phyloP scores from a whole-genome alignment of 257 asterid genomes.

The Schizonepeta tenuifolia region DNA sequence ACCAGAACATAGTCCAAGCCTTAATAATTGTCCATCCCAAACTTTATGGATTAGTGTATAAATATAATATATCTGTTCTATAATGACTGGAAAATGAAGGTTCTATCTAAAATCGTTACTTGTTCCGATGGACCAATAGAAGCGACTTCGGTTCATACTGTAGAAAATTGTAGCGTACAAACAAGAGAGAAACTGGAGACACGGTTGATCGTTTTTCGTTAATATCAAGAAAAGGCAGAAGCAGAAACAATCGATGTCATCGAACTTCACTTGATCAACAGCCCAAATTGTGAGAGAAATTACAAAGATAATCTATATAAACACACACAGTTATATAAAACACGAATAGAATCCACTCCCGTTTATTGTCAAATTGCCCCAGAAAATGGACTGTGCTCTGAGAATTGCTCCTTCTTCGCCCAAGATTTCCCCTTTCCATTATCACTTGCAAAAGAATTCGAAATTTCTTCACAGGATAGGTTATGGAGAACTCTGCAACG shows the following conservation, averaged over 20 bases:
- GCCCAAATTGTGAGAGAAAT: neutral
- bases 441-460: conserved; percentile 32
- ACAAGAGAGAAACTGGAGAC: conserved; percentile 9
- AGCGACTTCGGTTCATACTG: conserved; percentile 16
- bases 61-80: no score
- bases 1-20: no score
- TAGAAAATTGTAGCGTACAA: neutral
- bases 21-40: no score
- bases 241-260: conserved; percentile 24
- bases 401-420: conserved; percentile 39
- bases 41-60: no score
- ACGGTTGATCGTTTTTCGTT: conserved; percentile 22
- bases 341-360: neutral
- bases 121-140: neutral
- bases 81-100: neutral
- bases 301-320: neutral
- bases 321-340: neutral
- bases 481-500: conserved; percentile 28
- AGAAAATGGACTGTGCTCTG: conserved; percentile 42
- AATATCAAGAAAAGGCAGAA: conserved; percentile 27
- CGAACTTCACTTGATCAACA: conserved; percentile 9
- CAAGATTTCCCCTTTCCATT: conserved; percentile 29
- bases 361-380: conserved; percentile 8
- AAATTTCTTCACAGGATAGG: conserved; percentile 27
- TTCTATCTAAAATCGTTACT: conserved; percentile 6